A percentile compares a stretch with the other conserved stretches of the same genome.
Evolutionary conservation across 805 yeast genomes (phyloP).

Genomic region (Tetrapisispora namnaoensis): DNA sequence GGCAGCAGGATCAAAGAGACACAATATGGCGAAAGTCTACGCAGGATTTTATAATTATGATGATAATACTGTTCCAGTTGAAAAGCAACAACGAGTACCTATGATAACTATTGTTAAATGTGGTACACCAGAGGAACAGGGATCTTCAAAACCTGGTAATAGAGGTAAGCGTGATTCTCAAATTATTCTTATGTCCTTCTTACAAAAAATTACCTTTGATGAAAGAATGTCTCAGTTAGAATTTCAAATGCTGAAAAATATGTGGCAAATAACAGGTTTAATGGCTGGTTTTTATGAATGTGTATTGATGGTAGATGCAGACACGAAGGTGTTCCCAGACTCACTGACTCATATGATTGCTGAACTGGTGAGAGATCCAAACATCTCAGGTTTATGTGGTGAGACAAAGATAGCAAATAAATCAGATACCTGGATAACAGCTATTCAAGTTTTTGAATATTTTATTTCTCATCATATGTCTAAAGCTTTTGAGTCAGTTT

Average conservation of each 20-base stretch:
- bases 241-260: slow-evolving; percentile 59
- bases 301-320: slow-evolving; percentile 90
- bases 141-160: slow-evolving; percentile 73
- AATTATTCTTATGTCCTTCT: slow-evolving; percentile 78
- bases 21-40: slow-evolving; percentile 94
- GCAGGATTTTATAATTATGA: slow-evolving; percentile 89
- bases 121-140: slow-evolving; percentile 75
- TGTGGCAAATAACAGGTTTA: slow-evolving; percentile 78
- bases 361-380: slow-evolving; percentile 78
- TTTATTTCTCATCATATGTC: slow-evolving; percentile 91
- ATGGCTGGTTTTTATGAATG: slow-evolving; percentile 77
- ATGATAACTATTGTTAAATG: slow-evolving; percentile 71
- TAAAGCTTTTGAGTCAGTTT: slow-evolving; percentile 89
- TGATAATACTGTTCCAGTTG: slow-evolving; percentile 60
- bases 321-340: slow-evolving; percentile 80
- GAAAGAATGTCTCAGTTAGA: slow-evolving; percentile 92
- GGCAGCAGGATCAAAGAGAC: slow-evolving; percentile 88
- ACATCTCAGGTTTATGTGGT: slow-evolving; percentile 88
- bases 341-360: slow-evolving; percentile 84
- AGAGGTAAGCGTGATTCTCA: slow-evolving; percentile 96
- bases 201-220: slow-evolving; percentile 79
- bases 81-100: slow-evolving; percentile 81
- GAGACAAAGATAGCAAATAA: slow-evolving; percentile 89
- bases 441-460: slow-evolving; percentile 88
- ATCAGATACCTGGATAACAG: slow-evolving; percentile 76